Evolutionary conservation across 371 early-diverging fungal genomes (phyloP), one percentile per base, ranked within the genome.

Genomic region (Chytridiales sp.): DNA sequence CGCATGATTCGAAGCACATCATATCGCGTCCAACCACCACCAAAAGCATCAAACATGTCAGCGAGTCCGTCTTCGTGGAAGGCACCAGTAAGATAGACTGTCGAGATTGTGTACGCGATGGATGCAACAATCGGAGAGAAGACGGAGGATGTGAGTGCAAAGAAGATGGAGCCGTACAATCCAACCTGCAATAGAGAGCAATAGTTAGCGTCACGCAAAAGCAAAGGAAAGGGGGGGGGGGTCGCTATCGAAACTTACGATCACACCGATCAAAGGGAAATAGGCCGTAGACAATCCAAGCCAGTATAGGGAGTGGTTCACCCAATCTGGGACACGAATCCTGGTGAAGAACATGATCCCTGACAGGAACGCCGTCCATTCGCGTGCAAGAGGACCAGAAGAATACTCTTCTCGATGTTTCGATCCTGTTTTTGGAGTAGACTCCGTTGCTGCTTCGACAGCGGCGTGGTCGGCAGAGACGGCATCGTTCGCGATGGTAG

Each of bases 51-150:
- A 41, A 56, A 58, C 67, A 61, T 67, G 44, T 67, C 67, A 2
- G 62, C 57, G 40, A 67, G 61, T 4, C 67, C 67, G 39, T 67
- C 67, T 40, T 67, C 67, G 38, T 67, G 67, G 41, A 67, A 67
- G 6, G 51, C 67, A 19, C 67, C 67, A 11, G 66, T 65, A 44
- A 65, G 46, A 31, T 60, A 27, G 19, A 65, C 53, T 4, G 66
- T 65, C 26, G 60, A 41, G 6, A 50, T n/a, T 26, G 66, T 54
- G 56, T 53, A 65, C 9, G 29, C n/a, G 27, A 65, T 42, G 26
- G 66, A 47, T 13, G 60, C 41, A 35, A 65, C 39, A 21, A 40
- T 11, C 8, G 66, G 35, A 22, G 47, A 32, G 30, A 39, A 55
- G 27, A 59, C 31, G 40, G 30, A 46, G 32, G 54, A 59, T 8